Evolutionary conservation across 108 stramenopile genomes (phyloP), one percentile per base, ranked within the genome.

Genomic region (Skeletonema marinoi): DNA sequence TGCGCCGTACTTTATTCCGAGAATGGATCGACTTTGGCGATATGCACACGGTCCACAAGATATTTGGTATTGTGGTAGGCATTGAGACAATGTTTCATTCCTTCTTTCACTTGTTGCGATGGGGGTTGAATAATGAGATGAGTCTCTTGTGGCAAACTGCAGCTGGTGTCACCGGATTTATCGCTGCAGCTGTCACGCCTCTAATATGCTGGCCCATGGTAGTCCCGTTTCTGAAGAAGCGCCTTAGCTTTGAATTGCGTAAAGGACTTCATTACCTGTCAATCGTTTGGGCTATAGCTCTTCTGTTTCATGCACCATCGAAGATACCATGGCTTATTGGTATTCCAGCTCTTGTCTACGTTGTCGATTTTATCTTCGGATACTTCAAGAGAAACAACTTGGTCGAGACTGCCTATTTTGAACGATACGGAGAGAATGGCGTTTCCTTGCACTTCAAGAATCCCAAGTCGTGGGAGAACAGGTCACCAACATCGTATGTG

Each of bases 201-300:
- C 60, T 71, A 1, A 71, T 76, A n/a, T 60, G 70, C 31, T 76
- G 59, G 59, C 75, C 75, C 16, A 76, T 76, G 75, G 38, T 60
- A 32, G 59, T 76, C 21, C 75, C 75, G 1, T 60, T 25, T 21
- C 59, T 76, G 16, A 76, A 71, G 36, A 41, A 58, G 14, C 31
- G 32, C 6, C 4, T 76, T 5, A 32, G 32, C 7, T 76, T 71
- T 35, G 75, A 76, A 63, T 36, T 58, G 68, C 75, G 75, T 13
- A 76, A 76, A 61, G 12, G 36, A 12, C 60, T 76, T 33, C 75
- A 76, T 70, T 71, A 71, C 25, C 75, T 76, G 0, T 70, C 54
- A 33, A n/a, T 70, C 4, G 31, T 76, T 2, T 76, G 75, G 75
- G 75, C 61, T 4, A 30, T 63, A 1, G 70, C 75, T 39, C 38